phyloP scores from a whole-genome alignment of 2,329 filamentous ascomycete genomes.

The Paecilomyces fulvus region DNA sequence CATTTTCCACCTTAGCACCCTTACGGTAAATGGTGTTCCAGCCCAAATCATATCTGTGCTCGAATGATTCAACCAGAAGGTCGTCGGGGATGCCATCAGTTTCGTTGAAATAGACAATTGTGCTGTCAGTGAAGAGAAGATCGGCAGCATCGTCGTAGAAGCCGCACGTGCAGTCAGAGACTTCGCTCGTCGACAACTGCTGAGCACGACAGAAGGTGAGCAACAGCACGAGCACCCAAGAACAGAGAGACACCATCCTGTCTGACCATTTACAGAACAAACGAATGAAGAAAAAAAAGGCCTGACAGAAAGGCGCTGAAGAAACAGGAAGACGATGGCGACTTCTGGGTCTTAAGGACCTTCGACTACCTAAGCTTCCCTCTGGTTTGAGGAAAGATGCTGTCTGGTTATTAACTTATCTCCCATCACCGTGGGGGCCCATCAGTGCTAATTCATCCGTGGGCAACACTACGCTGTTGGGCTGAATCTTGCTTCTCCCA shows the following conservation, averaged over 20 bases:
- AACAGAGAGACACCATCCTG: neutral
- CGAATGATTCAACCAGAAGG: constrained; percentile 34
- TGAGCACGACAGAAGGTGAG: neutral
- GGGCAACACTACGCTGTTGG: neutral
- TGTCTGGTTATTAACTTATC: neutral
- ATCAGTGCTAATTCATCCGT: neutral
- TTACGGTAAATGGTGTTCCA: constrained; percentile 28
- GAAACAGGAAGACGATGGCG: neutral
- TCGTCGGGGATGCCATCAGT: constrained; percentile 25
- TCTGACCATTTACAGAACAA: neutral
- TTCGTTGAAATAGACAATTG: constrained; percentile 46
- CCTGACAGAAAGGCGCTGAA: neutral
- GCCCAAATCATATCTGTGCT: constrained; percentile 38
- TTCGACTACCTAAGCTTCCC: neutral
- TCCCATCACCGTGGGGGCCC: neutral
- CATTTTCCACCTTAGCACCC: constrained; percentile 9
- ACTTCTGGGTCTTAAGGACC: neutral
- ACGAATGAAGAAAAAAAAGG: neutral
- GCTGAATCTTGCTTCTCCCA: neutral
- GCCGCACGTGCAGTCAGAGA: constrained; percentile 35
- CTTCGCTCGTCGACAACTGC: neutral
- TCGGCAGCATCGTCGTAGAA: constrained; percentile 32
- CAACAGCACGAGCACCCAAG: neutral
- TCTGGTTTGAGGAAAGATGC: neutral
- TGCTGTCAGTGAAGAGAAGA: constrained; percentile 38